phyloP scores from a whole-genome alignment of 441 rosid species.

The Jatropha podagrica region DNA sequence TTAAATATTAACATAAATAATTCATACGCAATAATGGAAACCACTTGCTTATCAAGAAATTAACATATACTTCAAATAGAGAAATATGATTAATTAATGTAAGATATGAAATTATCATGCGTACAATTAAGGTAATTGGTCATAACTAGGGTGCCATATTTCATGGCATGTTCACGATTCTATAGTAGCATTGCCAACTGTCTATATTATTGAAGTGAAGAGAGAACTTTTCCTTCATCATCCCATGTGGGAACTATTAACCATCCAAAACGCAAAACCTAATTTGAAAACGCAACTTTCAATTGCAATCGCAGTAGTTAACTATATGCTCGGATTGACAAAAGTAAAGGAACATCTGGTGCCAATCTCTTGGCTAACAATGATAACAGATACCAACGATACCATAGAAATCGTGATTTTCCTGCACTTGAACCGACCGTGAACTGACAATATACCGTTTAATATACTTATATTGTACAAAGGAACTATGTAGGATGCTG shows the following conservation, averaged over 20 bases:
- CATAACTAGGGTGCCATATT: conserved; percentile 25
- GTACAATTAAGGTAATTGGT: conserved; percentile 17
- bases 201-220: no score
- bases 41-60: conserved; percentile 29
- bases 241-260: neutral
- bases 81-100: neutral
- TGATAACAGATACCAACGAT: neutral
- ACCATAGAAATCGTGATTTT: no score
- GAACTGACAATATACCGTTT: neutral
- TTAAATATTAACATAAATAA: no score
- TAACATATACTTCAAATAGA: neutral
- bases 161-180: conserved; percentile 33
- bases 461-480: neutral
- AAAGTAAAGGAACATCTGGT: neutral
- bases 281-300: neutral
- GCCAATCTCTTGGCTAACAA: neutral
- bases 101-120: neutral
- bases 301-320: neutral
- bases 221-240: neutral
- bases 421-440: no score
- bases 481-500: neutral
- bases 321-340: neutral
- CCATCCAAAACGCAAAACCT: neutral
- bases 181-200: neutral
- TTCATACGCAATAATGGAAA: neutral